Percentiles rank a stretch among this genome's conserved stretches.
Conservation (phyloP, 345 rosid species). For the Aethionema arabicum region DNA sequence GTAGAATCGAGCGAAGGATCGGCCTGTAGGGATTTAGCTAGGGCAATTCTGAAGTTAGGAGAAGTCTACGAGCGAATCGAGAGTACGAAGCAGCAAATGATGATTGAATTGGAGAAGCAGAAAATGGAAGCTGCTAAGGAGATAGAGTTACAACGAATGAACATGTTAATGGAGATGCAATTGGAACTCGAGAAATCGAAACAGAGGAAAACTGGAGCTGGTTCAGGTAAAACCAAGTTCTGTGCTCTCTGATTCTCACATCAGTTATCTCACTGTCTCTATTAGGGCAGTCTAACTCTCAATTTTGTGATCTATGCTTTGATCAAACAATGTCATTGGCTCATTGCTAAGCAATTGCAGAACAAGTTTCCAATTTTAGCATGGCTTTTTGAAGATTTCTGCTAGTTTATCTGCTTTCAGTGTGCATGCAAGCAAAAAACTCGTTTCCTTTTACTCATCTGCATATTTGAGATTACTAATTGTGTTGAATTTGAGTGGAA, state of each 20-base stretch:
- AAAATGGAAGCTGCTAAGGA: conserved; percentile 69
- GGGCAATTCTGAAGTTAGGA: conserved; percentile 62
- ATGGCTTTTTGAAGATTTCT: neutral
- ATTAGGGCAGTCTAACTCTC: no score
- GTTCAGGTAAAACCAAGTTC: conserved; percentile 32
- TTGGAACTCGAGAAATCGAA: conserved; percentile 62
- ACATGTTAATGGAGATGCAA: conserved; percentile 67
- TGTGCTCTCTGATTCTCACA: neutral
- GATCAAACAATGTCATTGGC: no score
- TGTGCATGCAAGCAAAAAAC: no score
- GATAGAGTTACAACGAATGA: conserved; percentile 70
- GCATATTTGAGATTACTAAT: no score
- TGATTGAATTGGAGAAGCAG: conserved; percentile 79
- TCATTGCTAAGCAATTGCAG: neutral
- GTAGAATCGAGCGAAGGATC: conserved; percentile 45
- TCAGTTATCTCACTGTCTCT: no score
- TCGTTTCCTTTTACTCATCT: no score
- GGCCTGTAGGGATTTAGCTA: conserved; percentile 55
- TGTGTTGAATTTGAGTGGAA: no score
- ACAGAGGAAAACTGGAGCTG: conserved; percentile 35
- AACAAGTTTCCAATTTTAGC: conserved; percentile 21
- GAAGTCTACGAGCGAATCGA: conserved; percentile 72
- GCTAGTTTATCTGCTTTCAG: neutral
- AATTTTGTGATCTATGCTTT: no score
- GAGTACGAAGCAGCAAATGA: conserved; percentile 56